These are phyloP conservation scores for Boletus huronensis DNA, from an alignment of 768 basidiomycete genomes.

Conservation along the genomic window DNA sequence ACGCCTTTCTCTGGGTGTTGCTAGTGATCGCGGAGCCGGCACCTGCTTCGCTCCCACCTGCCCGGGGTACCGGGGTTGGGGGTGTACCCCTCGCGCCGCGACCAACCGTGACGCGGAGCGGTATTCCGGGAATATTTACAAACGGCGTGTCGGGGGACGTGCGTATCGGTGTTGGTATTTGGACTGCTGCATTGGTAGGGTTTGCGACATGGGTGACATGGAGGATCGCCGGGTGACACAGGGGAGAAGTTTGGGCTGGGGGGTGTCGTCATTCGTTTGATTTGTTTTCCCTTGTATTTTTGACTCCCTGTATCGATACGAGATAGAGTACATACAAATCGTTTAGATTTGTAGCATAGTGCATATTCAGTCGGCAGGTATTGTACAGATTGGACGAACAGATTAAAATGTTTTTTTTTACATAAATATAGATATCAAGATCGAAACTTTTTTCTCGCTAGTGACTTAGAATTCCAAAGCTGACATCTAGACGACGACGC, in stretches of 20 bases:
- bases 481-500: background rate
- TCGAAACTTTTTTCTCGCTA: background rate
- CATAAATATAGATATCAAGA: too few species aligned
- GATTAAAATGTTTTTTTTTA: too few species aligned
- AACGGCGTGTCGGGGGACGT: constrained; percentile 17
- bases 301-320: constrained; percentile 3
- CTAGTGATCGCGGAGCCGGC: constrained; percentile 42
- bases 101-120: constrained; percentile 14
- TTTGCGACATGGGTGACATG: constrained; percentile 20
- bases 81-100: constrained; percentile 29
- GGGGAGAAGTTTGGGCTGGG: background rate
- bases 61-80: constrained; percentile 23
- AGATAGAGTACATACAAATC: background rate
- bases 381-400: background rate
- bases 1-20: background rate
- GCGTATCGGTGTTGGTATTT: constrained; percentile 14
- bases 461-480: background rate
- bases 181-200: constrained; percentile 13
- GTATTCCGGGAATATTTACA: background rate
- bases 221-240: constrained; percentile 12
- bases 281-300: background rate
- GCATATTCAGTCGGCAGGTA: background rate
- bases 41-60: constrained; percentile 32
- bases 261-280: background rate
- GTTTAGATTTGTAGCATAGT: constrained; percentile 12